Evolutionary conservation across 2,329 filamentous ascomycete species (phyloP), one percentile per base, ranked within the genome.

Genomic region (Pezicula rhizophila): DNA sequence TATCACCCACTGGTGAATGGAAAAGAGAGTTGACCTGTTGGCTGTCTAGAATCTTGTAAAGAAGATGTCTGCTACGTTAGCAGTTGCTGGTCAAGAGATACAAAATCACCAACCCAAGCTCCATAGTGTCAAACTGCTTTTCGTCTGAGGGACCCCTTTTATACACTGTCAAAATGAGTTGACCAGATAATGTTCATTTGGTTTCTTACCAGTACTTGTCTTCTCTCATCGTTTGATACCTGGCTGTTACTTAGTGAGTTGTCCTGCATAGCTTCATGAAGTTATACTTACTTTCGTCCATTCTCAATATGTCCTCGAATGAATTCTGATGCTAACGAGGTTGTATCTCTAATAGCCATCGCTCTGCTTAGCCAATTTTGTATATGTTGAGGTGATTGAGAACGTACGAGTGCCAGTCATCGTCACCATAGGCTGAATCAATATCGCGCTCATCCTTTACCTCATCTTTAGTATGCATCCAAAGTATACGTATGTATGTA

Each of bases 51-150:
- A 58, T 51, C 1, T 54, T 42, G 31, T 50, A 52, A 11, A 53
- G 48, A 28, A 57, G 45, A 51, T 60, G 57, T 10, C 45, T 40
- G 10, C 17, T 1, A 14, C 7, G 8, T 31, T 2, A 15, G n/a
- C 17, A 40, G 38, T 14, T 12, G 11, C 7, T 6, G 14, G 8
- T 18, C 12, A 14, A 18, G 8, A 38, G 14, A 12, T 15, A 10
- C 5, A 11, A n/a, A 4, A 28, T 10, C 5, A 23, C 14, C n/a
- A 18, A 46, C 48, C 55, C 55, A 41, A 55, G 50, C 47, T 61
- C 55, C 41, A 61, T 56, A 7, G 59, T 56, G 40, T 60, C 59
- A 42, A 60, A 50, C 50, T 61, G 47, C 48, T 59, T 53, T 46
- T 59, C 51, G 18, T 50, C 48, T 15, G 48, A 50, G 10, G 48